These are phyloP conservation scores for Citropsis articulata DNA, from an alignment of 345 rosid species.

Conservation along the genomic window DNA sequence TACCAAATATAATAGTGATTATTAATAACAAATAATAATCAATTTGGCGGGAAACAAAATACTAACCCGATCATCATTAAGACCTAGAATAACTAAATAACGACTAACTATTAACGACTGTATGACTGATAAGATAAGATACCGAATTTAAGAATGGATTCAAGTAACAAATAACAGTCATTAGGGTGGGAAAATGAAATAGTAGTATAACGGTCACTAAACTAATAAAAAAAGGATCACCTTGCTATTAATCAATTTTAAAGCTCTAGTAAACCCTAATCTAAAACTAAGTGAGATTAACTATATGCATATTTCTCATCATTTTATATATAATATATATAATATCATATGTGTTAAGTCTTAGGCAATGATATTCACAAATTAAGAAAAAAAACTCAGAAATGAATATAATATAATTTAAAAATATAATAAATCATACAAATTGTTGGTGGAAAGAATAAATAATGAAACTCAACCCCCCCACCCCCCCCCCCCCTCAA, in stretches of 20 bases:
- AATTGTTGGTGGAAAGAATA: not conserved
- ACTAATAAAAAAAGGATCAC: not conserved
- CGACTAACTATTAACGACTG: no score
- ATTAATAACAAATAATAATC: not conserved
- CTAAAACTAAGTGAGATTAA: not conserved
- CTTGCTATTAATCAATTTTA: not conserved
- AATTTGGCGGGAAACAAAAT: not conserved
- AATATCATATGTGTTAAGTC: not conserved
- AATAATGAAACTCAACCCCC: not conserved
- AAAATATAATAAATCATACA: not conserved
- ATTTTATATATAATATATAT: not conserved
- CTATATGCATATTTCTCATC: not conserved
- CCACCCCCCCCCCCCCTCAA: no score
- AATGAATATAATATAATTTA: no score
- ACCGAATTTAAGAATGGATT: not conserved
- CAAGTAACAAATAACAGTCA: not conserved
- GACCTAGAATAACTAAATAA: not conserved
- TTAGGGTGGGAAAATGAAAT: not conserved
- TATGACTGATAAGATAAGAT: not conserved
- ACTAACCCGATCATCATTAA: not conserved
- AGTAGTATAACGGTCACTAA: not conserved
- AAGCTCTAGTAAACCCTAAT: not conserved
- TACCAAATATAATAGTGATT: not conserved
- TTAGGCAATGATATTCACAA: not conserved
- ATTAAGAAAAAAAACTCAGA: not conserved